These are phyloP conservation scores for Suillus lakei DNA, from an alignment of 768 basidiomycete species.

Conservation along the genomic window DNA sequence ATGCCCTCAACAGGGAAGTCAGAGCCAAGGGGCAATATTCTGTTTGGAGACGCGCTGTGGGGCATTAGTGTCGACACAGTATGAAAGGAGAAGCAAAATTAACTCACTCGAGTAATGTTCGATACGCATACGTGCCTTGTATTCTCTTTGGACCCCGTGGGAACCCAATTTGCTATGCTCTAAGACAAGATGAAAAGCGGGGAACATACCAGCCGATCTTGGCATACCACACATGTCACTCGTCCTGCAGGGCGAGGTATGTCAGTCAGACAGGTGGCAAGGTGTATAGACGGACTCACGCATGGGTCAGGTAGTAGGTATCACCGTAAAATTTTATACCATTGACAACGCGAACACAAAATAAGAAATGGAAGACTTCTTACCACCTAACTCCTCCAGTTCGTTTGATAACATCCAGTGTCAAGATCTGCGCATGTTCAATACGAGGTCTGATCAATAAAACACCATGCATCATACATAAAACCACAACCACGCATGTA, in stretches of 20 bases:
- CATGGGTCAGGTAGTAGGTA: constrained; percentile 92
- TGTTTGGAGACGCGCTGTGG: constrained; percentile 53
- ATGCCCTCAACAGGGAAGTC: constrained; percentile 95
- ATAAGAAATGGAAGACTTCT: constrained; percentile 22
- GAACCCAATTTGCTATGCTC: constrained; percentile 1
- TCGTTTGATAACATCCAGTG: constrained; percentile 67
- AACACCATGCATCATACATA: not conserved
- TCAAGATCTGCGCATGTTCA: constrained; percentile 93
- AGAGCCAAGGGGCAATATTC: constrained; percentile 80
- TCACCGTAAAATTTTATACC: constrained; percentile 55
- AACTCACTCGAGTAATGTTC: constrained; percentile 71
- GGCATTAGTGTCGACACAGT: not conserved
- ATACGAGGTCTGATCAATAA: constrained; percentile 84
- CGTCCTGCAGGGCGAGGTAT: constrained; percentile 50
- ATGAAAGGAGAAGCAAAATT: not conserved
- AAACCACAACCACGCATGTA: not conserved
- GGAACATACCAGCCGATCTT: constrained; percentile 69
- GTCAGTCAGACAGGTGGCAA: constrained; percentile 1
- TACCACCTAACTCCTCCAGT: constrained; percentile 77
- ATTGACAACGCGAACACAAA: not conserved
- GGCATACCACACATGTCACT: constrained; percentile 95
- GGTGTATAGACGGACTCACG: constrained; percentile 47
- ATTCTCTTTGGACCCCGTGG: constrained; percentile 78
- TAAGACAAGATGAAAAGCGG: not conserved
- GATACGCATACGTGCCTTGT: constrained; percentile 90